Base-by-base conservation (phyloP, 768 basidiomycete genomes). In the Artomyces pyxidatus region DNA sequence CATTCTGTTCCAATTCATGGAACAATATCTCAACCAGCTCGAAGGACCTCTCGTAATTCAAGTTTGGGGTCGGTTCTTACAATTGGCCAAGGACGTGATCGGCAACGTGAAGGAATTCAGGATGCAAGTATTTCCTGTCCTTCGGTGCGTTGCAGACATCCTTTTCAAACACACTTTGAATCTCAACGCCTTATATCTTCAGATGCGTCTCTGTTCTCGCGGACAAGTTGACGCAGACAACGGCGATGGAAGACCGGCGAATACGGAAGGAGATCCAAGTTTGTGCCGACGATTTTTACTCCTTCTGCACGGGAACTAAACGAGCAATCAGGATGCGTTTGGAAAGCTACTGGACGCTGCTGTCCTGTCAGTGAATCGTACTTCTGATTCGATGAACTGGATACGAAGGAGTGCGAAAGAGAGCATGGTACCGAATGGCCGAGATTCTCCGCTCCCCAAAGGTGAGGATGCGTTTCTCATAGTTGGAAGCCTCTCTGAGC, bases 41-140 rank as follows among this genome's bases (percentile, higher is more conserved):
- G 96, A 98, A 64, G 90, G 91, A 0, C 90, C 96, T 0, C 69
- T 96, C 29, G 94, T 90, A 3, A 73, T 93, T 10, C 96, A 98
- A 67, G 87, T 97, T 17, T 98, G 95, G 95, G 65, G 69, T 37
- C 77, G 88, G 17, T 84, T 83, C 59, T 69, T 89, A 53, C 78
- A 82, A 42, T 70, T 97, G 37, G 78, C 82, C 6, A 89, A 85
- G 59, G 94, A 97, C 21, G 63, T 95, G 19, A 65, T 78, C n/a
- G 73, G 71, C 32, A 76, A 71, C 43, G 69, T 80, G 19, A 75
- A 81, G 25, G 82, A 85, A 26, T 86, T 84, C 65, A 86, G 84
- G 54, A 55, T 74, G 0, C 83, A 88, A 50, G 72, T 81, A 11
- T 91, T 85, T 64, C 74, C 83, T 11, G 73, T 81, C 10, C 69